Evolutionary conservation across 257 asterid species (phyloP).

Genomic region (Jacaranda copaia): DNA sequence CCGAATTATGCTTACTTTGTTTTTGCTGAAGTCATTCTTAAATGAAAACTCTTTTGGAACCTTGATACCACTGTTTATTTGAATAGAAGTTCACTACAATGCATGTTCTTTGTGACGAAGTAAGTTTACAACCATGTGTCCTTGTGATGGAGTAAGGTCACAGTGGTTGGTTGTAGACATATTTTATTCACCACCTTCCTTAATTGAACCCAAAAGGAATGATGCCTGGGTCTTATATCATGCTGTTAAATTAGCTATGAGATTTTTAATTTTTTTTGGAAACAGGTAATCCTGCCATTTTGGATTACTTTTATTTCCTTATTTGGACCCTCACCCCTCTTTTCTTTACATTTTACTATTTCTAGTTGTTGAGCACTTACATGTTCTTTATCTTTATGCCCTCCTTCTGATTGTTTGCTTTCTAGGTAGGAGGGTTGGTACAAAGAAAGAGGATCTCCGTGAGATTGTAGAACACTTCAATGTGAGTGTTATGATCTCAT

Average conservation of each 20-base stretch:
- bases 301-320: constrained; percentile 17
- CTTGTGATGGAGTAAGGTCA: neutral
- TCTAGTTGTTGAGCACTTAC: constrained; percentile 21
- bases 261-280: constrained; percentile 11
- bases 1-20: neutral
- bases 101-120: constrained; percentile 15
- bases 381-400: constrained; percentile 15
- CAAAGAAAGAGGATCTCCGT: constrained; percentile 78
- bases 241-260: constrained; percentile 3
- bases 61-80: neutral
- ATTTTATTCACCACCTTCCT: constrained; percentile 14
- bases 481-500: constrained; percentile 60
- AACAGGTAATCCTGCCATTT: constrained; percentile 3
- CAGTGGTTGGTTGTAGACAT: constrained; percentile 16
- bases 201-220: neutral
- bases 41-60: constrained; percentile 18
- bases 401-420: constrained; percentile 30
- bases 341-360: neutral
- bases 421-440: constrained; percentile 77
- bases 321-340: constrained; percentile 14
- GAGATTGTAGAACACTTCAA: constrained; percentile 89
- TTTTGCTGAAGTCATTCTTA: neutral
- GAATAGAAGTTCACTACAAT: constrained; percentile 13
- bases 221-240: constrained; percentile 8
- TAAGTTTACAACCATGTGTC: constrained; percentile 15